These are phyloP conservation scores for Kandelia obovata DNA, from an alignment of 345 rosid genomes.

Conservation along the genomic window DNA sequence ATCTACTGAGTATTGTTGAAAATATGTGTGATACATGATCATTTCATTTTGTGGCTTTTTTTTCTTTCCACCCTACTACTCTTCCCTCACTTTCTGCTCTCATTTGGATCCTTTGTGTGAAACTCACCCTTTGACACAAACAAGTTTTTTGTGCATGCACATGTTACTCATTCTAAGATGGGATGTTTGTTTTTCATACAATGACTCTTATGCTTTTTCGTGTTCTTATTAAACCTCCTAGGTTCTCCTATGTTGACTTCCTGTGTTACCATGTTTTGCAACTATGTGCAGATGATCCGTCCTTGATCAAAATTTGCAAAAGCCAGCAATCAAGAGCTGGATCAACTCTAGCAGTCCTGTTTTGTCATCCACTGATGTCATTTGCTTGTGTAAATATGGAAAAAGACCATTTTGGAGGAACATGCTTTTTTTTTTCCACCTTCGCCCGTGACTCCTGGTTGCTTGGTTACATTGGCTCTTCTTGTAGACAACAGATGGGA, in stretches of 20 bases:
- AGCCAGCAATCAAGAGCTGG: conserved; percentile 5
- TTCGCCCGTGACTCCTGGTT: conserved; percentile 7
- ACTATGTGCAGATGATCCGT: conserved; percentile 37
- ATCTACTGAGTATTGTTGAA: not conserved
- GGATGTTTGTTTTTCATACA: not conserved
- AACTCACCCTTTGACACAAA: no score
- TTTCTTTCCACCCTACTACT: no score
- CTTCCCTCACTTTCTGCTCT: no score
- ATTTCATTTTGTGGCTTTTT: no score
- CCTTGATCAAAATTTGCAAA: conserved; percentile 27
- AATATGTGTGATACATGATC: no score
- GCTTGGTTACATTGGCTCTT: conserved; percentile 16
- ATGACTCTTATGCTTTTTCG: not conserved
- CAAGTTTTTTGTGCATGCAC: no score
- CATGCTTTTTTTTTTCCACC: not conserved
- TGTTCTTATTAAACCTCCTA: not conserved
- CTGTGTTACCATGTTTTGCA: not conserved
- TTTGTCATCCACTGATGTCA: conserved; percentile 1
- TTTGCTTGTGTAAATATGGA: conserved; percentile 29
- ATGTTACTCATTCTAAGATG: not conserved
- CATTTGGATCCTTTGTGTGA: no score
- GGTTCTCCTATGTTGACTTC: not conserved
- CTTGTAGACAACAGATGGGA: conserved; percentile 9
- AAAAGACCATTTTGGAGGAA: conserved; percentile 9
- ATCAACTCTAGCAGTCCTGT: not conserved